These are phyloP conservation scores for Hordeum marinum DNA, from an alignment of 176 grass and related monocot genomes.

Conservation along the genomic window DNA sequence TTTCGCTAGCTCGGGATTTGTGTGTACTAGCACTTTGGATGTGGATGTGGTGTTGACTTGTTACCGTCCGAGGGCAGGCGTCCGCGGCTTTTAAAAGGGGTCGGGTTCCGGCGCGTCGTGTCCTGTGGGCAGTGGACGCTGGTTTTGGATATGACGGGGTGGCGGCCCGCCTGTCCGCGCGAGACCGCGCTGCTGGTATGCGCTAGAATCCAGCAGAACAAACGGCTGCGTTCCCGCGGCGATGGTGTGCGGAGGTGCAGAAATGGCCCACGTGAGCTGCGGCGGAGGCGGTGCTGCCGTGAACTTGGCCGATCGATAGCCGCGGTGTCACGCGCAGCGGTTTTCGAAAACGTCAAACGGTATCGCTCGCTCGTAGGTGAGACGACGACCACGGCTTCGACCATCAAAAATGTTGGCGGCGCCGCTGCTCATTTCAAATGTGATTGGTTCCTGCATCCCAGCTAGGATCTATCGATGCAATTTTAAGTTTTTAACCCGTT, in stretches of 20 bases:
- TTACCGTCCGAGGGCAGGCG: background rate
- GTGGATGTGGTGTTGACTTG: background rate
- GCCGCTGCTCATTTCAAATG: too few relatives aligned
- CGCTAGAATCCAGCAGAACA: conserved; percentile 13
- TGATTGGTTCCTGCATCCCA: too few relatives aligned
- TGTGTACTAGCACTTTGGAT: background rate
- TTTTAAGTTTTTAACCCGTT: too few relatives aligned
- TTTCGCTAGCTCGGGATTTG: background rate
- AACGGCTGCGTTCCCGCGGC: background rate
- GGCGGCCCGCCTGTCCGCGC: background rate
- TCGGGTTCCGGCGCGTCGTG: background rate
- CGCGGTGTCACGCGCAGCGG: background rate
- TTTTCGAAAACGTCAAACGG: background rate
- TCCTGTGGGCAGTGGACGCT: conserved; percentile 30
- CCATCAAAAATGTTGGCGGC: too few relatives aligned
- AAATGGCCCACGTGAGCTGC: background rate
- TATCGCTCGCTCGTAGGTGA: too few relatives aligned
- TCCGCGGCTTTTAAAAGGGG: background rate
- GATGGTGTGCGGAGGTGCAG: background rate
- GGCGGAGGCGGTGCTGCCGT: background rate
- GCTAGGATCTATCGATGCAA: too few relatives aligned
- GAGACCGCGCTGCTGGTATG: conserved; percentile 11
- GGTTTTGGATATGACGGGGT: conserved; percentile 7
- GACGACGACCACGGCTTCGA: too few relatives aligned
- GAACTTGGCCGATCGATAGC: background rate